Percentiles rank a stretch among this genome's conserved stretches.
Conservation (phyloP, 257 asterid genomes). For the Fraxinus quadrangulata region DNA sequence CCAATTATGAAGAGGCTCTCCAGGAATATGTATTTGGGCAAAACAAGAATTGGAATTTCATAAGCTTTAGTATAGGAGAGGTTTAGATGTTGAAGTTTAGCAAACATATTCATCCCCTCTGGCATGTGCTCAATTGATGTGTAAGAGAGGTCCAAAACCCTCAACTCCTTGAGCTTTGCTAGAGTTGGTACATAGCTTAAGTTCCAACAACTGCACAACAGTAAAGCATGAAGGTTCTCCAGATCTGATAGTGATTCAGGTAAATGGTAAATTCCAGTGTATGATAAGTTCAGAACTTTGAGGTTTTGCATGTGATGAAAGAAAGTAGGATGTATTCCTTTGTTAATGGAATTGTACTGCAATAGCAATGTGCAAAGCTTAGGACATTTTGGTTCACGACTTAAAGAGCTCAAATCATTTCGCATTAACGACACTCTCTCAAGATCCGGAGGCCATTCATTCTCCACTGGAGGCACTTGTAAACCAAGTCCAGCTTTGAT, state of each 20-base stretch:
- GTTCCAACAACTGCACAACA: constrained; percentile 41
- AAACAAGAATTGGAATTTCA: neutral
- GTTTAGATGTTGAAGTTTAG: constrained; percentile 18
- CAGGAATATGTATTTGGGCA: constrained; percentile 21
- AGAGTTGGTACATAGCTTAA: constrained; percentile 28
- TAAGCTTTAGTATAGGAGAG: constrained; percentile 16
- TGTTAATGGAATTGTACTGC: constrained; percentile 35
- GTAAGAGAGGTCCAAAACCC: constrained; percentile 31
- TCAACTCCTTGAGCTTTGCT: constrained; percentile 28
- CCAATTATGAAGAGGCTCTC: constrained; percentile 26
- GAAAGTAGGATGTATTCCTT: constrained; percentile 27
- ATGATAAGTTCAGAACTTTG: constrained; percentile 35
- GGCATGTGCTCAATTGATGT: constrained; percentile 15
- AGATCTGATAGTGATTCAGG: constrained; percentile 36
- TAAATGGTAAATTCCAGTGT: constrained; percentile 27
- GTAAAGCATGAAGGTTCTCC: constrained; percentile 30
- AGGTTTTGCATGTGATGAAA: constrained; percentile 28
- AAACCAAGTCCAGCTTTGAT: constrained; percentile 33
- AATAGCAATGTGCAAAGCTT: constrained; percentile 32
- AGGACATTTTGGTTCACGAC: constrained; percentile 29
- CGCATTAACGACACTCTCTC: constrained; percentile 39
- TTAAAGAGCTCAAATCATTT: constrained; percentile 33
- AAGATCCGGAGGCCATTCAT: constrained; percentile 30
- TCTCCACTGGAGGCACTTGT: constrained; percentile 21
- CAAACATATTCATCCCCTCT: constrained; percentile 23